These are phyloP conservation scores for Elasticomyces elasticus DNA, from an alignment of 495 filamentous ascomycete genomes.

Conservation along the genomic window DNA sequence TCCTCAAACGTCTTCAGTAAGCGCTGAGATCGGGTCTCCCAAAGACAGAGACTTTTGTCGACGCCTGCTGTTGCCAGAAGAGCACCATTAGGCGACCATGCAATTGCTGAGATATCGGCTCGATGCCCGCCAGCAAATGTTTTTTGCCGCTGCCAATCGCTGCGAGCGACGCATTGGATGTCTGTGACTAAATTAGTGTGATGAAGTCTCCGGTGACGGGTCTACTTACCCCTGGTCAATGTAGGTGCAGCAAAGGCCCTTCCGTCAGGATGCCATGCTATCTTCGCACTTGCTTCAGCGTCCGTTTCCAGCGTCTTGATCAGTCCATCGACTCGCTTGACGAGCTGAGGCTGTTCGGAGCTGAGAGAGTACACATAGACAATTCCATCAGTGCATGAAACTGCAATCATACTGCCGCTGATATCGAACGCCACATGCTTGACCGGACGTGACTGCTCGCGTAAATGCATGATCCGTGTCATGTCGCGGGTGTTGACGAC, in stretches of 20 bases:
- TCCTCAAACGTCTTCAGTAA: constrained; percentile 46
- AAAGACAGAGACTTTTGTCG: constrained; percentile 74
- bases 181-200: constrained; percentile 36
- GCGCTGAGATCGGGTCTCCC: constrained; percentile 81
- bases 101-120: constrained; percentile 74
- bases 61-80: constrained; percentile 71
- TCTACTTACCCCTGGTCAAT: constrained; percentile 43
- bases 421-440: constrained; percentile 88
- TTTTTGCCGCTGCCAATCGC: constrained; percentile 80
- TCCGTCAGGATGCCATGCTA: constrained; percentile 90
- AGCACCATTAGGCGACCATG: constrained; percentile 91
- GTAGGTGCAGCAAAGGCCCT: constrained; percentile 82
- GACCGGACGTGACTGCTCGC: constrained; percentile 69
- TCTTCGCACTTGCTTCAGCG: constrained; percentile 62
- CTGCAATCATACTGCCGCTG: constrained; percentile 61
- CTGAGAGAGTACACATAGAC: constrained; percentile 82
- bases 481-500: constrained; percentile 74
- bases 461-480: constrained; percentile 59
- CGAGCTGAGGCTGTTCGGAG: constrained; percentile 67
- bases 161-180: constrained; percentile 71
- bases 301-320: constrained; percentile 71
- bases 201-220: not conserved
- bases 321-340: constrained; percentile 75
- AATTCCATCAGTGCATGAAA: constrained; percentile 78
- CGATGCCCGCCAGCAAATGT: constrained; percentile 67